Percentiles rank a stretch among this genome's conserved stretches.
Conservation (phyloP, 2,329 filamentous ascomycete genomes). For the Graphiopsis chlorocephala region DNA sequence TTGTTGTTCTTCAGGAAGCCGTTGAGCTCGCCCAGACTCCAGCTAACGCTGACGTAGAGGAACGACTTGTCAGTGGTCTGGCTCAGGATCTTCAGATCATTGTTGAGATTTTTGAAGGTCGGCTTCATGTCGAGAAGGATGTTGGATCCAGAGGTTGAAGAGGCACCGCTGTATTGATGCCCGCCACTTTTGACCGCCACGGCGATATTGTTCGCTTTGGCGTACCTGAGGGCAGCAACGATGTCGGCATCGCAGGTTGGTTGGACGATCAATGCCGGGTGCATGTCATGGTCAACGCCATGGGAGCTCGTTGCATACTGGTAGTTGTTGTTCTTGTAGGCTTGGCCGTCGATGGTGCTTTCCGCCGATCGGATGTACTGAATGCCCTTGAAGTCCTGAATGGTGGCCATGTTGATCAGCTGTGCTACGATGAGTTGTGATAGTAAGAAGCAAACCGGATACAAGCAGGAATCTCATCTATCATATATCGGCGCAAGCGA, state of each 20-base stretch:
- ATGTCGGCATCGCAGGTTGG: constrained; percentile 47
- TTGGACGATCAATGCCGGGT: constrained; percentile 46
- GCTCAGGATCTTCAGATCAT: constrained; percentile 28
- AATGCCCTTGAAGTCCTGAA: constrained; percentile 11
- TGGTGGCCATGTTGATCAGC: constrained; percentile 7
- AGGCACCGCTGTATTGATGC: constrained; percentile 52
- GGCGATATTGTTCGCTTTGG: constrained; percentile 40
- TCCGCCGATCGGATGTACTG: constrained; percentile 12
- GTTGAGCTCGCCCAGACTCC: constrained; percentile 44
- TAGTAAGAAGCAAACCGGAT: background rate
- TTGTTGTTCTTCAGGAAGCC: constrained; percentile 41
- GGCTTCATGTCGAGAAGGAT: constrained; percentile 48
- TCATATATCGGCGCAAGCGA: background rate
- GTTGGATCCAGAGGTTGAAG: constrained; percentile 44
- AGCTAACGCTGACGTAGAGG: constrained; percentile 36
- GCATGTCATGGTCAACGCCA: constrained; percentile 24
- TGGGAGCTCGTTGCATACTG: constrained; percentile 48
- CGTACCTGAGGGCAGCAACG: constrained; percentile 40
- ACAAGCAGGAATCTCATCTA: background rate
- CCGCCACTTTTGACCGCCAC: constrained; percentile 49
- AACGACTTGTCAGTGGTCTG: constrained; percentile 36
- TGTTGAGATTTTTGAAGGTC: constrained; percentile 36
- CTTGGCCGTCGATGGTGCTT: constrained; percentile 6
- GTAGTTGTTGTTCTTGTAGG: constrained; percentile 18
- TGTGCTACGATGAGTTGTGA: background rate